Base-by-base conservation (phyloP, 2,329 filamentous ascomycete species). In the Neocucurbitaria cava region DNA sequence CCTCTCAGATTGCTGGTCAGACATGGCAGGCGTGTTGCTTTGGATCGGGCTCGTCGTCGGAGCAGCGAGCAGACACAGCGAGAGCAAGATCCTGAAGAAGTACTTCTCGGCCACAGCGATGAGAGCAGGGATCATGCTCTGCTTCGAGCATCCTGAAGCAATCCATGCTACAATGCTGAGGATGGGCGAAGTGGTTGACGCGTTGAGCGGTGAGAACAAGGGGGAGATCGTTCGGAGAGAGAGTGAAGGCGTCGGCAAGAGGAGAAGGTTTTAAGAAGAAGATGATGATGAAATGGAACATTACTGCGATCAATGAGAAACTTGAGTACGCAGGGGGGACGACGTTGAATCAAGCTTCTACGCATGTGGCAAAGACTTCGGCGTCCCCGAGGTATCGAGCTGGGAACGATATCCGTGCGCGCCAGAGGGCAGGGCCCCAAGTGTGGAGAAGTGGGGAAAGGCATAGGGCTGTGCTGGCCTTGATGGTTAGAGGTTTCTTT, bases 11-110 rank as follows among this genome's bases (percentile, higher is more conserved):
- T 70, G 66, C 41, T 77, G 75, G 74, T 49, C 51, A 42, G 72
- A 75, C 49, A 71, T 77, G 66, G 69, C 69, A 1, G 75, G 75
- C 38, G 71, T 76, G n/a, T 64, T 76, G 1, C 60, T 76, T 31
- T 77, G 74, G 74, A 61, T 75, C 42, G 63, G 65, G 0, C 66
- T 76, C 7, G 64, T 69, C 6, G 59, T 64, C 20, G 74, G 71
- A 9, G 74, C 74, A 5, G 72, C 74, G 13, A 71, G 62, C 31
- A 60, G 58, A 36, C 58, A 64, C 10, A 58, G 39, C 46, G 65
- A 65, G 15, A 59, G 62, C 48, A 62, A 57, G 17, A 44, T 59
- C 0, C 26, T 63, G 24, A 56, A 59, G 52, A 70, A 70, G 20
- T 76, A 74, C 68, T 71, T 70, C 43, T 62, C 66, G 0, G 73